Base-by-base conservation (phyloP, 164 flowering plant genomes). In the Taxillus chinensis region DNA sequence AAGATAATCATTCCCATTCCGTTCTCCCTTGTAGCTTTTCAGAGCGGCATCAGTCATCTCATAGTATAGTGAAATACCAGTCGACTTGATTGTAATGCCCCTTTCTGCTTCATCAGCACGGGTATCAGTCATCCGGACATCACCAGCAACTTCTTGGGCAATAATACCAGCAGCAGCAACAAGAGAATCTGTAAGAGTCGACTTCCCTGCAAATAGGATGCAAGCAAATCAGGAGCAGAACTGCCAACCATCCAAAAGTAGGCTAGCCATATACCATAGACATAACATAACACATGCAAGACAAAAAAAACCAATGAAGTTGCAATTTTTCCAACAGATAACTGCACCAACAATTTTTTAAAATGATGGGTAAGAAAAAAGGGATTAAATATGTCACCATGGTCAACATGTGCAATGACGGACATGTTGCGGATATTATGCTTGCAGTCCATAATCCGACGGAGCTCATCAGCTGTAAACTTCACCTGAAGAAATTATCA, bases 71-170 rank as follows among this genome's bases (percentile, higher is more conserved):
- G 58, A 55, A 16, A 55, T 55, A 13, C 58, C 58, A 55, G 27
- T 55, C 0, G 58, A 55, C 37, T 55, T 55, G 8, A 55, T 55
- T 6, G 58, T 55, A 7, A 55, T 55, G 38, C 58, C 58, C 7
- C 58, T 27, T 13, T 55, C 58, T 55, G 58, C 58, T 11, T 55
- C 58, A 55, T 55, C 58, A 5, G 58, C 58, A 55, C 58, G 58
- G 40, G 58, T 55, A 55, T 55, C 58, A 1, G 58, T 55, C 58
- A 55, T 55, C 16, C 58, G 27, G 40, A 55, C 58, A 55, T 55
- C 58, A 8, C 58, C 58, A 55, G 58, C 58, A 55, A 55, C 58
- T 38, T 55, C 58, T 16, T 55, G 58, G 58, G 58, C 58, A 38
- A 55, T 55, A 38, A 55, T 55, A 38, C 58, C 58, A n/a, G 58